phyloP scores from a whole-genome alignment of 306 rosid genomes.

The Lathyrus sativus region DNA sequence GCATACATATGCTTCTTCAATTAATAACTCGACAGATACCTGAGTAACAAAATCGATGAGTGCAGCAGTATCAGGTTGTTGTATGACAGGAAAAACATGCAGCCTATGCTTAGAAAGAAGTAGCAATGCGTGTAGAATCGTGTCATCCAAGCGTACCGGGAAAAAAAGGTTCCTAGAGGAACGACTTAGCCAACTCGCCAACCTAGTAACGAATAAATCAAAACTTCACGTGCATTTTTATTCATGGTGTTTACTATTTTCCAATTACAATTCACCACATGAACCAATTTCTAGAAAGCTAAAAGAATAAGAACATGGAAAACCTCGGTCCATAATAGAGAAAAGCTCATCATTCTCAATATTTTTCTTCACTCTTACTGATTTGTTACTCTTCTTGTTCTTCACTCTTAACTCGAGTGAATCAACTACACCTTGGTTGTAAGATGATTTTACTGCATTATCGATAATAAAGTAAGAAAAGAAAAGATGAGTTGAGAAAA shows the following conservation, averaged over 20 bases:
- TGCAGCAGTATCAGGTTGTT: conserved; percentile 38
- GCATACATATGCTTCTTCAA: background rate
- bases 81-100: conserved; percentile 61
- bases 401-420: too few relatives aligned
- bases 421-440: too few relatives aligned
- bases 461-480: too few relatives aligned
- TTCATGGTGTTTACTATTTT: too few relatives aligned
- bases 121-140: conserved; percentile 63
- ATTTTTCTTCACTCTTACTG: conserved; percentile 5
- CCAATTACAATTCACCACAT: too few relatives aligned
- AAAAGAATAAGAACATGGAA: background rate
- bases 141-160: conserved; percentile 55
- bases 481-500: too few relatives aligned
- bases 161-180: conserved; percentile 72
- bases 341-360: conserved; percentile 35
- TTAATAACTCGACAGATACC: conserved; percentile 44
- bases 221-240: background rate
- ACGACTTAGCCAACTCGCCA: conserved; percentile 63
- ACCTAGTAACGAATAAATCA: conserved; percentile 42
- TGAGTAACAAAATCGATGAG: conserved; percentile 60
- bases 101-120: conserved; percentile 63
- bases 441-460: too few relatives aligned
- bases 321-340: conserved; percentile 58
- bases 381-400: too few relatives aligned
- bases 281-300: background rate